These are phyloP conservation scores for Colletotrichum eleusines DNA, from an alignment of 2,329 filamentous ascomycete genomes.

Conservation along the genomic window DNA sequence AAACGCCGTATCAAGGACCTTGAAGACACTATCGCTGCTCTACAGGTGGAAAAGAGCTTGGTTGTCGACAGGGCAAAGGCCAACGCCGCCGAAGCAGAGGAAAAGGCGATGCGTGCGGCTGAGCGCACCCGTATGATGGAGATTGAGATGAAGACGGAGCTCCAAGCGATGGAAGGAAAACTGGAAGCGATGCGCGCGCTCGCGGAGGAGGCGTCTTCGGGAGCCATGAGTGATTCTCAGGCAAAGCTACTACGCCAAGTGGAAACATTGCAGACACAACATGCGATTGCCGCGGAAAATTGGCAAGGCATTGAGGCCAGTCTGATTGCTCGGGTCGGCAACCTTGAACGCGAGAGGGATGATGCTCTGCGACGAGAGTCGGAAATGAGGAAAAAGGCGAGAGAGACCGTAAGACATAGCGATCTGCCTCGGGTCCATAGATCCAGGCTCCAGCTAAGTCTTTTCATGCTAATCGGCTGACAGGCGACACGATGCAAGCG, in stretches of 20 bases:
- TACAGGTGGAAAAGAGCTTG: constrained; percentile 84
- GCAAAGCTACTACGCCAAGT: constrained; percentile 93
- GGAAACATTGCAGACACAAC: constrained; percentile 95
- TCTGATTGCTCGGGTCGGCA: constrained; percentile 79
- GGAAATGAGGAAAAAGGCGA: constrained; percentile 88
- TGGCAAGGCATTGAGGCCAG: constrained; percentile 97
- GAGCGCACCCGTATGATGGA: constrained; percentile 78
- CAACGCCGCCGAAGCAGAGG: constrained; percentile 77
- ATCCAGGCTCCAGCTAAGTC: background rate
- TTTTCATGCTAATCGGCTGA: constrained; percentile 45
- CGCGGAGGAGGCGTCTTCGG: constrained; percentile 90
- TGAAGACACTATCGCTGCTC: constrained; percentile 69
- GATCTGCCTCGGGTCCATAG: background rate
- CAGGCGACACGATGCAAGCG: constrained; percentile 74
- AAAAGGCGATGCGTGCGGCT: constrained; percentile 78
- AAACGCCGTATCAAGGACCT: constrained; percentile 64
- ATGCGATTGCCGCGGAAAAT: constrained; percentile 93
- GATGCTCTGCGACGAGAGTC: constrained; percentile 86
- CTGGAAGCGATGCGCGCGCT: constrained; percentile 87
- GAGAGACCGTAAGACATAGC: constrained; percentile 78
- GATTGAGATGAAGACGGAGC: constrained; percentile 83
- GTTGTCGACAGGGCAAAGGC: constrained; percentile 73
- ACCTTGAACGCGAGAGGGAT: constrained; percentile 90
- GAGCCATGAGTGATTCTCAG: constrained; percentile 83
- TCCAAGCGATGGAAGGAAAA: constrained; percentile 84